phyloP scores from a whole-genome alignment of 2,329 filamentous ascomycete species.

The Paecilomyces fulvus region DNA sequence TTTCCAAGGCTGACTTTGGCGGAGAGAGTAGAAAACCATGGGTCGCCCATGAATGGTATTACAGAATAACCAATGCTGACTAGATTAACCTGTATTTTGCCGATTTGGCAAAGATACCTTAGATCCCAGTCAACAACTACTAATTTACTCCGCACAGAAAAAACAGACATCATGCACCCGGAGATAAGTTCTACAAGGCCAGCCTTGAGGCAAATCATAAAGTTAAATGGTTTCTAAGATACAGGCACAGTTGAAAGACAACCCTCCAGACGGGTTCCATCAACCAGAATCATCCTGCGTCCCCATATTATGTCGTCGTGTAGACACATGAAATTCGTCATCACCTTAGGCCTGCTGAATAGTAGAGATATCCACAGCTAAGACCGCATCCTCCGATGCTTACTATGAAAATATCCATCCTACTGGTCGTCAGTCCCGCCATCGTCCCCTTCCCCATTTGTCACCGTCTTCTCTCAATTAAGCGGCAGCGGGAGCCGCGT shows the following conservation, averaged over 20 bases:
- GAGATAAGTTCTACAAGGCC: constrained; percentile 9
- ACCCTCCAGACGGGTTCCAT: constrained; percentile 11
- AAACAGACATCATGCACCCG: neutral
- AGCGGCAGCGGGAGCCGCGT: constrained; percentile 30
- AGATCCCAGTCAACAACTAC: neutral
- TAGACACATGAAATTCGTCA: constrained; percentile 7
- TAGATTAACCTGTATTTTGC: neutral
- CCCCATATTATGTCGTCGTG: constrained; percentile 8
- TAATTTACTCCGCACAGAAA: neutral
- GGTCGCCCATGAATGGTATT: neutral
- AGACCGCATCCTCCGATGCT: constrained; percentile 9
- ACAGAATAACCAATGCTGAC: neutral
- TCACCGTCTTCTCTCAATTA: constrained; percentile 19
- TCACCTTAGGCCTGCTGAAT: constrained; percentile 13
- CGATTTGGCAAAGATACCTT: no score
- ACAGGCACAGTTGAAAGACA: constrained; percentile 30
- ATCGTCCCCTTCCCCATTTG: neutral
- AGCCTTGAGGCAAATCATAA: constrained; percentile 25
- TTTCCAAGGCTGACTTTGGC: neutral
- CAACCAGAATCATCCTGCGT: constrained; percentile 12
- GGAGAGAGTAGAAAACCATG: neutral
- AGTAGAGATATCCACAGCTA: constrained; percentile 18
- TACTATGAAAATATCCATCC: constrained; percentile 20
- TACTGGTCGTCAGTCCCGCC: constrained; percentile 1
- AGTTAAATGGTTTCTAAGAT: constrained; percentile 35